A percentile compares a stretch with the other conserved stretches of the same genome.
Evolutionary conservation across 2,329 filamentous ascomycete species (phyloP).

Genomic region (Fusarium acutatum): DNA sequence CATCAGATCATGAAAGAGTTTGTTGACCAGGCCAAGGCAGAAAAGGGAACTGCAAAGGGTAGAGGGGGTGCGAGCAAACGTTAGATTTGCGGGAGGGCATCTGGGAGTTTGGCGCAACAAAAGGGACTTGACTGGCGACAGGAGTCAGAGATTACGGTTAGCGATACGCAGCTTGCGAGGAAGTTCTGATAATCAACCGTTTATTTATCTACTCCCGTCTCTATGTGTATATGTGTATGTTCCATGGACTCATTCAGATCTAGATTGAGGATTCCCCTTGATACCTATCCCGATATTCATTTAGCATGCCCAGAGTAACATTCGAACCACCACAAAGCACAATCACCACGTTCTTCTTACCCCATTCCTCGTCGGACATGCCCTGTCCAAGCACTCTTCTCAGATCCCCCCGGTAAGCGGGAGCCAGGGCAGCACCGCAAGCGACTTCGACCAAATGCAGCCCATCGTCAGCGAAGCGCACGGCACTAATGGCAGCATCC

Average conservation of each 20-base stretch:
- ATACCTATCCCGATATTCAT: slow-evolving; percentile 63
- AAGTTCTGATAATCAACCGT: neutral
- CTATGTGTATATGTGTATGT: neutral
- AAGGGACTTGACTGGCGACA: neutral
- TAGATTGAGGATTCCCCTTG: slow-evolving; percentile 45
- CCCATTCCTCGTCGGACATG: slow-evolving; percentile 65
- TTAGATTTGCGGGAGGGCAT: slow-evolving; percentile 28
- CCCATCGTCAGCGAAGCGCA: slow-evolving; percentile 83
- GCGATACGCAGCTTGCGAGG: neutral
- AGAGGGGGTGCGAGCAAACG: slow-evolving; percentile 46
- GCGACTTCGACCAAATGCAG: slow-evolving; percentile 82
- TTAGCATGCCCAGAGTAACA: slow-evolving; percentile 69
- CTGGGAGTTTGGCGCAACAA: slow-evolving; percentile 22
- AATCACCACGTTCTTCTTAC: slow-evolving; percentile 78
- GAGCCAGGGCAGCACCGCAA: slow-evolving; percentile 82
- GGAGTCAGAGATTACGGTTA: neutral
- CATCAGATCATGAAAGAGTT: slow-evolving; percentile 77
- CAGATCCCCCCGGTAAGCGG: slow-evolving; percentile 71
- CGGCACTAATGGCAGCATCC: slow-evolving; percentile 81
- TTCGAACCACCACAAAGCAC: slow-evolving; percentile 84
- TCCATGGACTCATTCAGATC: slow-evolving; percentile 10
- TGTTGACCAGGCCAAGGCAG: slow-evolving; percentile 67
- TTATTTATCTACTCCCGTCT: neutral
- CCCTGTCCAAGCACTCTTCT: slow-evolving; percentile 65
- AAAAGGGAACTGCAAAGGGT: slow-evolving; percentile 41